A percentile compares a stretch with the other conserved stretches of the same genome.
Conservation (phyloP, 192 early-diverging fungal species). For the Podila epicladia region DNA sequence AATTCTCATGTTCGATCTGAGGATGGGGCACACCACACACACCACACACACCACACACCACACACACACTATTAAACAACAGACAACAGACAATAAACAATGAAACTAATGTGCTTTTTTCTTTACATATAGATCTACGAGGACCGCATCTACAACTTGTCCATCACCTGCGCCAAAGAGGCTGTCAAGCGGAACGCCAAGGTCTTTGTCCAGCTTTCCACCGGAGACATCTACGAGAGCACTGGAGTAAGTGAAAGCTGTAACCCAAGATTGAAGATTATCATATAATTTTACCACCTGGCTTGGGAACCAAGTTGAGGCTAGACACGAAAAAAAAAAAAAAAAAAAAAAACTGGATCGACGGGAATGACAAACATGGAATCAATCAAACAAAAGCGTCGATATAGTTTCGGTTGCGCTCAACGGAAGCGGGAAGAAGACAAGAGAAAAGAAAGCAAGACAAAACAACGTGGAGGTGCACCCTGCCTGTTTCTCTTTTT, state of each 20-base stretch:
- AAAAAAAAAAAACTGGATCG: too few species aligned
- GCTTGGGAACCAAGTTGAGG: background rate
- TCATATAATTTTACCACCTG: background rate
- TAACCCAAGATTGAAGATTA: background rate
- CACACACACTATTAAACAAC: background rate
- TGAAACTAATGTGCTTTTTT: background rate
- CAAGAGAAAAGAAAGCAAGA: too few species aligned
- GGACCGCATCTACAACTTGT: constrained; percentile 75
- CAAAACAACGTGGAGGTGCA: too few species aligned
- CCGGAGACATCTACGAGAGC: constrained; percentile 87
- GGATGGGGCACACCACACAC: too few species aligned
- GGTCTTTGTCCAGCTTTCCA: constrained; percentile 85
- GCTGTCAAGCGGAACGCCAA: constrained; percentile 77
- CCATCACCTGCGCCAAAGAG: constrained; percentile 77
- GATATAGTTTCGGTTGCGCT: too few species aligned
- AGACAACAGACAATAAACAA: background rate
- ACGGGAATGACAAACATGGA: too few species aligned
- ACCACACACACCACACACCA: too few species aligned
- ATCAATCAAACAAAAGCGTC: too few species aligned
- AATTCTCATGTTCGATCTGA: too few species aligned
- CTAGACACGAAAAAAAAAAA: background rate
- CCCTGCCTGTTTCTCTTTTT: background rate
- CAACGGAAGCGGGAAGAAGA: too few species aligned
- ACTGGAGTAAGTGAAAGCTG: constrained; percentile 64
- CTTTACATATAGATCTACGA: constrained; percentile 71